Conservation (phyloP, 2,329 filamentous ascomycete species). For the Huntiella omanensis region DNA sequence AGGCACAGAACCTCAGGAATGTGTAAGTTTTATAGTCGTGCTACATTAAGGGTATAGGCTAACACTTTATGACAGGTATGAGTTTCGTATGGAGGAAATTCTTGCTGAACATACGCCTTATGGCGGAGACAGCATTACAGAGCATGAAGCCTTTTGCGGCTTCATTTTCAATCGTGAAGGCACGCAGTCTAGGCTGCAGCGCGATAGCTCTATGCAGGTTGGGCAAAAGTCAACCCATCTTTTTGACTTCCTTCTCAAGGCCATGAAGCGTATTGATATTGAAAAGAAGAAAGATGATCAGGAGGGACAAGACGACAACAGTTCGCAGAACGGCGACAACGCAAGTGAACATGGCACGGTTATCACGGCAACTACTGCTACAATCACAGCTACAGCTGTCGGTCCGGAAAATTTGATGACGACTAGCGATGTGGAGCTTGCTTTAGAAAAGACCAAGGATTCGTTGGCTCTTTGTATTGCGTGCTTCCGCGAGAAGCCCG, state of each 20-base stretch:
- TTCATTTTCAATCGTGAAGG: conserved; percentile 34
- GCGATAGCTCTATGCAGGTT: conserved; percentile 31
- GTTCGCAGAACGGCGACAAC: no score
- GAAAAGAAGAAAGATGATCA: no score
- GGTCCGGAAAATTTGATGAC: no score
- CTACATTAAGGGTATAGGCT: no score
- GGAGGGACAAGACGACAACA: no score
- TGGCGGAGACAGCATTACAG: conserved; percentile 13
- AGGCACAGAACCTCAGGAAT: conserved; percentile 26
- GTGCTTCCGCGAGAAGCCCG: conserved; percentile 15
- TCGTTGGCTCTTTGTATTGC: conserved; percentile 12
- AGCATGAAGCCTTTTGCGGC: conserved; percentile 36
- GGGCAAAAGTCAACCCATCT: conserved; percentile 32
- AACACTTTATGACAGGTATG: background rate
- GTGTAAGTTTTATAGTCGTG: conserved; percentile 22
- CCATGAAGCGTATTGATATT: conserved; percentile 16
- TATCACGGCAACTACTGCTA: background rate
- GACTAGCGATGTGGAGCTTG: background rate
- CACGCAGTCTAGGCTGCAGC: conserved; percentile 29
- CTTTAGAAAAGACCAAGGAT: background rate
- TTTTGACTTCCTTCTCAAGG: conserved; percentile 22
- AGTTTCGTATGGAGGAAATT: background rate
- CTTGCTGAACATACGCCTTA: background rate
- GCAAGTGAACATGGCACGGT: no score
- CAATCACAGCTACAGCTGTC: background rate